Evolutionary conservation across 2,329 filamentous ascomycete species (phyloP).

Genomic region (Bertia moriformis): DNA sequence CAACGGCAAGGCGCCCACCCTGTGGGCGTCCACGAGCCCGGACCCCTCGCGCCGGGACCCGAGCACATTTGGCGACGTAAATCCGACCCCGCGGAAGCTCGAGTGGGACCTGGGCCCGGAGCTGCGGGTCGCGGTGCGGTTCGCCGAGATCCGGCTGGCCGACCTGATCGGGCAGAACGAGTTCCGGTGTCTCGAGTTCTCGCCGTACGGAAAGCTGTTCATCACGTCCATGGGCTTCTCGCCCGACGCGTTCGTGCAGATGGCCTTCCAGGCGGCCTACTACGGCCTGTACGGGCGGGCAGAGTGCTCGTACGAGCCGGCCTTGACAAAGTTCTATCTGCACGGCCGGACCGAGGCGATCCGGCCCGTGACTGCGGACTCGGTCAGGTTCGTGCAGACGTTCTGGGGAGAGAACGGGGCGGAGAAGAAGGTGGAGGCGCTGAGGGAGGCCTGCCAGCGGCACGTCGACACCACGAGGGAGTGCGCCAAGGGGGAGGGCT

Average conservation of each 20-base stretch:
- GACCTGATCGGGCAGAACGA: conserved; percentile 95
- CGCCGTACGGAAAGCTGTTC: conserved; percentile 86
- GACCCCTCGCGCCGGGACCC: conserved; percentile 87
- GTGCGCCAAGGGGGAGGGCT: conserved; percentile 79
- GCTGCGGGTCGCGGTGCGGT: conserved; percentile 76
- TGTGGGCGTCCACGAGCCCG: conserved; percentile 83
- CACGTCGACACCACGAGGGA: conserved; percentile 69
- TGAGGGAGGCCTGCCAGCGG: conserved; percentile 69
- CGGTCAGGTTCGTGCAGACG: conserved; percentile 74
- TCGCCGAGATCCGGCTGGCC: conserved; percentile 83
- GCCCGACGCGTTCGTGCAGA: conserved; percentile 92
- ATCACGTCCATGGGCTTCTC: conserved; percentile 96
- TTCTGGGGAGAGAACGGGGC: conserved; percentile 89
- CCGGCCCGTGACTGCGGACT: conserved; percentile 68
- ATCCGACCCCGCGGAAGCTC: conserved; percentile 83
- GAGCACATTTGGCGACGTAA: conserved; percentile 81
- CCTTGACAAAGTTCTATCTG: conserved; percentile 90
- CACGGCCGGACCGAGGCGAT: conserved; percentile 93
- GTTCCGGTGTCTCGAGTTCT: conserved; percentile 82
- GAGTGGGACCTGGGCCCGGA: conserved; percentile 97
- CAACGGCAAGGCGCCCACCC: conserved; percentile 81
- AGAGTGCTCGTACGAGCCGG: conserved; percentile 91
- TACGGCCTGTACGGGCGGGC: conserved; percentile 89
- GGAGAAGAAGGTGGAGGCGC: conserved; percentile 69
- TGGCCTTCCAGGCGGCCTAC: conserved; percentile 97